A percentile compares a stretch with the other conserved stretches of the same genome.
Conservation (phyloP, 2,329 filamentous ascomycete species). For the Huntiella decipiens region DNA sequence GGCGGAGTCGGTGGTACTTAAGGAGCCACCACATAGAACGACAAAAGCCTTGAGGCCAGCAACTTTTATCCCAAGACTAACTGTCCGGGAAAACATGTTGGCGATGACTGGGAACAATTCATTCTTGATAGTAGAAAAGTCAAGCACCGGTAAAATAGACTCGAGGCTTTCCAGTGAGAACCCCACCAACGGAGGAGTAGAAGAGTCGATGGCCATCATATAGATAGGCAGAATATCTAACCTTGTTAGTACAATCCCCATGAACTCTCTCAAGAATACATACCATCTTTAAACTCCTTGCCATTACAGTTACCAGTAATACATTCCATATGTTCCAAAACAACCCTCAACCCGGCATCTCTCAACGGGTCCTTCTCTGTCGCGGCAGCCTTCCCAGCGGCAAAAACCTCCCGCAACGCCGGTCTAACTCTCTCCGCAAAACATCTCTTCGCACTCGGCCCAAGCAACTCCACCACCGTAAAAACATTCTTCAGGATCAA, state of each 20-base stretch:
- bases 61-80: conserved; percentile 85
- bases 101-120: conserved; percentile 89
- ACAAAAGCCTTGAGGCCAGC: conserved; percentile 78
- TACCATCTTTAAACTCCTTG: conserved; percentile 87
- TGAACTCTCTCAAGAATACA: conserved; percentile 16
- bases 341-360: conserved; percentile 79
- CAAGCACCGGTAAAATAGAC: conserved; percentile 65
- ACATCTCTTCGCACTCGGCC: conserved; percentile 41
- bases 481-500: conserved; percentile 83
- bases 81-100: conserved; percentile 78
- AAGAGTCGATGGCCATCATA: conserved; percentile 64
- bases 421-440: conserved; percentile 82
- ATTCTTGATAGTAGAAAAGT: conserved; percentile 94
- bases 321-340: conserved; percentile 63
- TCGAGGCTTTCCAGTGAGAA: conserved; percentile 63
- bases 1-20: conserved; percentile 26
- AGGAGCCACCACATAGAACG: conserved; percentile 65
- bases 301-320: conserved; percentile 68
- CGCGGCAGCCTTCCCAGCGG: conserved; percentile 34
- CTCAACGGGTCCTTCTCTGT: conserved; percentile 63
- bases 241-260: background rate
- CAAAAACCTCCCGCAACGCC: conserved; percentile 64
- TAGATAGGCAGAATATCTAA: conserved; percentile 76
- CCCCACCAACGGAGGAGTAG: conserved; percentile 78
- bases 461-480: conserved; percentile 63